Evolutionary conservation across 495 filamentous ascomycete genomes (phyloP).

Genomic region (Letharia lupina): DNA sequence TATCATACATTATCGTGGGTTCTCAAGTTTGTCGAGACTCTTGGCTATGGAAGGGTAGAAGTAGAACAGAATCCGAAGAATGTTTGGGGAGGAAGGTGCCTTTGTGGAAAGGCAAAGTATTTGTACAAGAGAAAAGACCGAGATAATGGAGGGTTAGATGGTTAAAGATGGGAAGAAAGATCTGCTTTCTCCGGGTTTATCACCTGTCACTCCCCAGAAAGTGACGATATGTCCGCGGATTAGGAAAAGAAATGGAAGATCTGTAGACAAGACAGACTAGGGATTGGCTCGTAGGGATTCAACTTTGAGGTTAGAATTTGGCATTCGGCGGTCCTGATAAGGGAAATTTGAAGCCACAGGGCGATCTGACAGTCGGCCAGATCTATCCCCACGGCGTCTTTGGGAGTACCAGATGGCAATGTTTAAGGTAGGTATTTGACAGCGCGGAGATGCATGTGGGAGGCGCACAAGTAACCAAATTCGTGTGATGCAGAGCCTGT

Average conservation of each 20-base stretch:
- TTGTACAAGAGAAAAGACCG: not conserved
- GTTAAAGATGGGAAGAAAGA: not conserved
- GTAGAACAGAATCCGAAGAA: not conserved
- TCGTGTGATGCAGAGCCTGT: not conserved
- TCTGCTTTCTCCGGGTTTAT: conserved; percentile 20
- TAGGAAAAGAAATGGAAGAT: conserved; percentile 14
- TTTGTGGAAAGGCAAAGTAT: not conserved
- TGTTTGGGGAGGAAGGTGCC: not conserved
- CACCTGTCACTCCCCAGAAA: not conserved
- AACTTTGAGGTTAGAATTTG: not conserved
- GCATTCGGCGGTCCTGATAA: conserved; percentile 10
- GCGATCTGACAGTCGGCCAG: conserved; percentile 2
- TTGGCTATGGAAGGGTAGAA: not conserved
- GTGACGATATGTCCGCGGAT: conserved; percentile 24
- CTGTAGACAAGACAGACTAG: not conserved
- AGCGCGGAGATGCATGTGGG: conserved; percentile 11
- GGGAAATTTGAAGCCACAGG: not conserved
- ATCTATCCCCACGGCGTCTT: not conserved
- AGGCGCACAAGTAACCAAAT: not conserved
- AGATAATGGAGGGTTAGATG: not conserved
- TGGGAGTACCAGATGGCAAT: not conserved
- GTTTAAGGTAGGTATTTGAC: not conserved
- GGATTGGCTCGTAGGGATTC: not conserved
- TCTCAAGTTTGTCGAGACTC: not conserved
- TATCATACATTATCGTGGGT: conserved; percentile 20